These are phyloP conservation scores for Darksidea phi DNA, from an alignment of 495 filamentous ascomycete species.

Conservation along the genomic window DNA sequence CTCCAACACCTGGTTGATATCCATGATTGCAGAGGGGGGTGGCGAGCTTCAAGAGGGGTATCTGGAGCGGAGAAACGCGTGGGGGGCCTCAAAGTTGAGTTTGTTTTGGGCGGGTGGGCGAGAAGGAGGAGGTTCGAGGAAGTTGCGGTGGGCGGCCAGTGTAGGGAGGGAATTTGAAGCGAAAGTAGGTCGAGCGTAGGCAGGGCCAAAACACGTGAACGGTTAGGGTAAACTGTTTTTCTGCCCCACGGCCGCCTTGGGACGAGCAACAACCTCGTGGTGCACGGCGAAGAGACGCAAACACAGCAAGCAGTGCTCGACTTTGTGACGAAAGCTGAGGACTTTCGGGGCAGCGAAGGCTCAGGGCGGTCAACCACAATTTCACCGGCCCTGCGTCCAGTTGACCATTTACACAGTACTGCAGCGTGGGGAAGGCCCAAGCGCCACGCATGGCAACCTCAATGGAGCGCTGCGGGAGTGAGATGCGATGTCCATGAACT, in stretches of 20 bases:
- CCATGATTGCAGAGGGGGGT: conserved; percentile 54
- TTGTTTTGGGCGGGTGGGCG: conserved; percentile 3
- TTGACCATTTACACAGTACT: no score
- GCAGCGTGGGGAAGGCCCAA: no score
- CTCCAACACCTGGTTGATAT: conserved; percentile 81
- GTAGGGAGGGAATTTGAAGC: conserved; percentile 36
- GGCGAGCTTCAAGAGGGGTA: not conserved
- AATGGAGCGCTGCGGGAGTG: not conserved
- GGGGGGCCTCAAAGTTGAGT: not conserved
- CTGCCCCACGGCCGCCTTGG: not conserved
- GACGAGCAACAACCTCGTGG: no score
- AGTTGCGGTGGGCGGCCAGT: conserved; percentile 21
- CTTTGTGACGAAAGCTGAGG: no score
- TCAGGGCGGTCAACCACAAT: no score
- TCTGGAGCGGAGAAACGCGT: not conserved
- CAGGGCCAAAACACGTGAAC: conserved; percentile 37
- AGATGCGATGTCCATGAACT: no score
- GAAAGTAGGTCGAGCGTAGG: conserved; percentile 20
- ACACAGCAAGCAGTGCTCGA: no score
- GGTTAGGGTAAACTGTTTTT: not conserved
- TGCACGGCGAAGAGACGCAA: no score
- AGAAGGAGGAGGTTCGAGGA: conserved; percentile 2
- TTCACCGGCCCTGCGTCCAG: no score
- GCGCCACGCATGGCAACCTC: not conserved
- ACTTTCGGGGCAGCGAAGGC: no score